Percentiles rank a stretch among this genome's conserved stretches.
These are phyloP conservation scores for Vitis cinerea DNA, from an alignment of 164 flowering plant genomes.

Conservation along the genomic window DNA sequence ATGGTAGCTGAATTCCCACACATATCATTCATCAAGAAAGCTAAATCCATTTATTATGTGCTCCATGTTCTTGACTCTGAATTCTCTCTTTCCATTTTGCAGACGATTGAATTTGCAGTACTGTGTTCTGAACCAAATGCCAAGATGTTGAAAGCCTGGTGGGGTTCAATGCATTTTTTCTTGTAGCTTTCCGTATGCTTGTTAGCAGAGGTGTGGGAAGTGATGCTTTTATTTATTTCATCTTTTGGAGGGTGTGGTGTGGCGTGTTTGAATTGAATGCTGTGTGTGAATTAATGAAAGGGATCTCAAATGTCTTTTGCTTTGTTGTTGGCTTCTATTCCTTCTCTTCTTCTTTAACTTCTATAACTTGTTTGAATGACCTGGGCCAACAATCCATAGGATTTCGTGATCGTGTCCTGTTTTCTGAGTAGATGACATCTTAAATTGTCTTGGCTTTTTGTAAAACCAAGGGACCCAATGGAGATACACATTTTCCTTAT, in stretches of 20 bases:
- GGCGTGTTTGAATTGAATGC: slow-evolving; percentile 3
- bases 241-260: neutral
- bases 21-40: neutral
- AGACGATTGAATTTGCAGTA: slow-evolving; percentile 21
- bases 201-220: neutral
- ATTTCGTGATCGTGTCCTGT: neutral
- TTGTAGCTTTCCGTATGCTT: neutral
- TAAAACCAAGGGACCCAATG: too few relatives aligned
- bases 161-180: slow-evolving; percentile 6
- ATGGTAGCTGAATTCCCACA: slow-evolving; percentile 17
- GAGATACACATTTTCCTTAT: too few relatives aligned
- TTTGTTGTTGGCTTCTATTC: neutral
- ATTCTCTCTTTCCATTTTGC: slow-evolving; percentile 13
- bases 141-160: slow-evolving; percentile 3
- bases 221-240: neutral
- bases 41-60: neutral
- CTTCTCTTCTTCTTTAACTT: neutral
- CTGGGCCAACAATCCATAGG: neutral
- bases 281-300: slow-evolving; percentile 10
- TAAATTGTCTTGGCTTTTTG: too few relatives aligned
- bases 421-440: neutral
- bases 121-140: slow-evolving; percentile 10
- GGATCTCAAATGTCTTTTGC: slow-evolving; percentile 10
- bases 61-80: neutral
- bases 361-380: slow-evolving; percentile 12